Percentiles rank a stretch among this genome's conserved stretches.
phyloP scores from a whole-genome alignment of 108 stramenopile species.

The Cyclotella cryptica region DNA sequence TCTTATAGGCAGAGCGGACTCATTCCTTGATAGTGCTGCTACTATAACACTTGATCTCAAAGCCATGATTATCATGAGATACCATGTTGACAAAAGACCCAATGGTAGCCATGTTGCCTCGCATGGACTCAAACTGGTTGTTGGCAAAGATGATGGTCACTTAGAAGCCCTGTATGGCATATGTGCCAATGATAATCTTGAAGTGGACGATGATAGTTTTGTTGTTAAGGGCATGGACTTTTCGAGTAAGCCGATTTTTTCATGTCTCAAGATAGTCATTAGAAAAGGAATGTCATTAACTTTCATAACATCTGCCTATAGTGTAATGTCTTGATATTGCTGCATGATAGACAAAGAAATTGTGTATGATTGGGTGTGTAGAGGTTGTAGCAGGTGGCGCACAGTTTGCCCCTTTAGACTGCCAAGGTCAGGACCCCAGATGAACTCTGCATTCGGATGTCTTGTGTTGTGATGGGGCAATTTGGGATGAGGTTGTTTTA shows the following conservation, averaged over 20 bases:
- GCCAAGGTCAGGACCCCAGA: constrained; percentile 12
- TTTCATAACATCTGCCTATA: constrained; percentile 51
- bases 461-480: neutral
- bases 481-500: neutral
- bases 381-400: too few relatives aligned
- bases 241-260: constrained; percentile 37
- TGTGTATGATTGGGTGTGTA: neutral
- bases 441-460: neutral
- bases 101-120: neutral
- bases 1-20: neutral
- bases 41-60: too few relatives aligned
- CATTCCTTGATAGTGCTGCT: neutral
- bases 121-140: neutral
- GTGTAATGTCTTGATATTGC: constrained; percentile 20
- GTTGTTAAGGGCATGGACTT: neutral
- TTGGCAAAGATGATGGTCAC: neutral
- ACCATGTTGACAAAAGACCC: too few relatives aligned
- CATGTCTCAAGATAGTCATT: too few relatives aligned
- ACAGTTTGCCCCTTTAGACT: neutral
- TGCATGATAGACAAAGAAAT: constrained; percentile 41
- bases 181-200: neutral
- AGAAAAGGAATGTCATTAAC: constrained; percentile 57
- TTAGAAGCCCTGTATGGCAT: neutral
- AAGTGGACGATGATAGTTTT: neutral
- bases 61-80: too few relatives aligned